Evolutionary conservation across 2,329 filamentous ascomycete species (phyloP).

Genomic region (Colletotrichum musicola): DNA sequence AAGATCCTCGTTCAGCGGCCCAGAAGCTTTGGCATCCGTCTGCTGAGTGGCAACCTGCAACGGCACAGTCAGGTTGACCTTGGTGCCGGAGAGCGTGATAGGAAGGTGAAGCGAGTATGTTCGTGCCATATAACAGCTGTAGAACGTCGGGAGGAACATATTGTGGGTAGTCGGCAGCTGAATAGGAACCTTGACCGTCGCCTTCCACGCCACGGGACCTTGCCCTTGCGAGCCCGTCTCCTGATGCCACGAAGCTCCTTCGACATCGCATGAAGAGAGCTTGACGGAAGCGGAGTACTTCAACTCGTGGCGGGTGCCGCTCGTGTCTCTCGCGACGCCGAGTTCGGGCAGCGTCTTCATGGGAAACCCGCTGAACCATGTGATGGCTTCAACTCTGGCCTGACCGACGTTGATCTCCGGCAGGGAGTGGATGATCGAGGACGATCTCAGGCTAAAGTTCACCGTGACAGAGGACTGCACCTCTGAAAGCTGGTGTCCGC

Average conservation of each 20-base stretch:
- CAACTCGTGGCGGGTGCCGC: constrained; percentile 46
- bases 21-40: constrained; percentile 42
- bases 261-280: constrained; percentile 52
- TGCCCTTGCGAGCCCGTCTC: constrained; percentile 45
- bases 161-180: constrained; percentile 60
- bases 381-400: constrained; percentile 64
- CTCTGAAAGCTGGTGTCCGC: constrained; percentile 58
- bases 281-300: constrained; percentile 60
- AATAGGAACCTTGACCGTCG: constrained; percentile 59
- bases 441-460: constrained; percentile 60
- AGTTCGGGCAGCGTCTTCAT: constrained; percentile 64
- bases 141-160: constrained; percentile 68
- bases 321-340: constrained; percentile 57
- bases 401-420: constrained; percentile 62
- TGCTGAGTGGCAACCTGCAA: constrained; percentile 64
- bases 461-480: constrained; percentile 58
- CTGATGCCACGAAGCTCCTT: constrained; percentile 56
- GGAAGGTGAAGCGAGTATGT: constrained; percentile 64
- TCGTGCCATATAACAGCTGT: constrained; percentile 68
- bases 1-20: constrained; percentile 5
- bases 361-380: constrained; percentile 63
- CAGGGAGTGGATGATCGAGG: constrained; percentile 54
- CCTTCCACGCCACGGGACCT: constrained; percentile 16
- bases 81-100: constrained; percentile 57
- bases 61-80: constrained; percentile 61